Evolutionary conservation across 495 filamentous ascomycete species (phyloP), one percentile per base, ranked within the genome.

Genomic region (Penicillium paxilli): DNA sequence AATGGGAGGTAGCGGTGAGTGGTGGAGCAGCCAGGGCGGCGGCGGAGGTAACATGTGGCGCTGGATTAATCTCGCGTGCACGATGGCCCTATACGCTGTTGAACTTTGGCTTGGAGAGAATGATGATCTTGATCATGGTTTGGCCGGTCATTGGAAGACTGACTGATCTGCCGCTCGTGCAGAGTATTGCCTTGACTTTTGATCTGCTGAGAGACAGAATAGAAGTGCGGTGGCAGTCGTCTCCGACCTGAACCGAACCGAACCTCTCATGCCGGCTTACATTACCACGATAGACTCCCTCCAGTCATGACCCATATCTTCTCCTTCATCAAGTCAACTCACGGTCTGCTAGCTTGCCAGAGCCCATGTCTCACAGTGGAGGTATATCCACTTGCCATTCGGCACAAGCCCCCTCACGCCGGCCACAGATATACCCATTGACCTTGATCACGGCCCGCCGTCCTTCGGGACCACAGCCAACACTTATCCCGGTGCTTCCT

Each of bases 51-150:
- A 94, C 62, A 76, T 91, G 2, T 96, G 90, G 90, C 80, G 91
- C 24, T 98, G 94, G 94, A 80, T 95, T 51, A 98, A 98, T 62
- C 75, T 97, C 44, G 87, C 83, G 16, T 85, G 83, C 40, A 96
- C 92, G 0, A 95, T 96, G 87, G 81, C 80, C 6, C 66, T 97
- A 20, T 98, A 98, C 66, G 87, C 91, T 1, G 75, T 98, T 40
- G 93, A 98, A 72, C 71, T 97, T 25, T 90, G 88, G 59, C 77
- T 97, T 2, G 89, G 91, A 0, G 87, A 89, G 41, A 85, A 90
- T 42, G 86, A 79, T 44, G 74, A 92, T 55, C 74, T 86, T 25
- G 88, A 87, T 63, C 83, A 81, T 33, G 80, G 80, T 40, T 69
- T 88, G 54, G 84, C 84, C 1, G 83, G 80, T 26, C 93, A 98